Conservation (phyloP, 2,329 filamentous ascomycete genomes). For the Sporothrix globosa region DNA sequence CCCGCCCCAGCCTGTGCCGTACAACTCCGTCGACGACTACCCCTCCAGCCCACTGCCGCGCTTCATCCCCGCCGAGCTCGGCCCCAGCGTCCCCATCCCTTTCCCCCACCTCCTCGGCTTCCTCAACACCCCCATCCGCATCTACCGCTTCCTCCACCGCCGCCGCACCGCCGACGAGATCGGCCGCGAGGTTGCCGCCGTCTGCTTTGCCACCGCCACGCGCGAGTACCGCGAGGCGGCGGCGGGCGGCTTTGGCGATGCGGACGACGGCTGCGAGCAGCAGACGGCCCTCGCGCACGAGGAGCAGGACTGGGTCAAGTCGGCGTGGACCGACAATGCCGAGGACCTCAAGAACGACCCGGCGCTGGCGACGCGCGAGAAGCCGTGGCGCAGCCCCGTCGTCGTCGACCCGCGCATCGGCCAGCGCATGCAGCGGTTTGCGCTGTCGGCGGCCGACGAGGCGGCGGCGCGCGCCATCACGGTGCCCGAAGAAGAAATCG, state of each 20-base stretch:
- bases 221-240: conserved; percentile 53
- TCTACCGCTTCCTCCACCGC: conserved; percentile 85
- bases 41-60: conserved; percentile 64
- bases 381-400: conserved; percentile 74
- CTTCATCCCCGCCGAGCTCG: conserved; percentile 69
- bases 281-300: conserved; percentile 67
- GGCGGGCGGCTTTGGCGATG: not conserved
- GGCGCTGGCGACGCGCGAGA: conserved; percentile 51
- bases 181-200: conserved; percentile 83
- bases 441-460: conserved; percentile 70
- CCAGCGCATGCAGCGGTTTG: conserved; percentile 78
- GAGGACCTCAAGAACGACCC: conserved; percentile 21
- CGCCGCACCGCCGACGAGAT: conserved; percentile 84
- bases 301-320: conserved; percentile 83
- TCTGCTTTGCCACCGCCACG: conserved; percentile 66
- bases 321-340: conserved; percentile 62
- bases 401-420: conserved; percentile 76
- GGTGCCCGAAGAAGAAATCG: conserved; percentile 68
- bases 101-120: conserved; percentile 94
- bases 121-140: conserved; percentile 80
- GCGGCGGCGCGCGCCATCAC: conserved; percentile 64
- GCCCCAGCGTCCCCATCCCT: conserved; percentile 70
- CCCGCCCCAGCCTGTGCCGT: conserved; percentile 68
- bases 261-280: conserved; percentile 59
- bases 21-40: conserved; percentile 76